A percentile compares a stretch with the other conserved stretches of the same genome.
Evolutionary conservation across 192 early-diverging fungal species (phyloP).

Genomic region (Allomyces javanicus): DNA sequence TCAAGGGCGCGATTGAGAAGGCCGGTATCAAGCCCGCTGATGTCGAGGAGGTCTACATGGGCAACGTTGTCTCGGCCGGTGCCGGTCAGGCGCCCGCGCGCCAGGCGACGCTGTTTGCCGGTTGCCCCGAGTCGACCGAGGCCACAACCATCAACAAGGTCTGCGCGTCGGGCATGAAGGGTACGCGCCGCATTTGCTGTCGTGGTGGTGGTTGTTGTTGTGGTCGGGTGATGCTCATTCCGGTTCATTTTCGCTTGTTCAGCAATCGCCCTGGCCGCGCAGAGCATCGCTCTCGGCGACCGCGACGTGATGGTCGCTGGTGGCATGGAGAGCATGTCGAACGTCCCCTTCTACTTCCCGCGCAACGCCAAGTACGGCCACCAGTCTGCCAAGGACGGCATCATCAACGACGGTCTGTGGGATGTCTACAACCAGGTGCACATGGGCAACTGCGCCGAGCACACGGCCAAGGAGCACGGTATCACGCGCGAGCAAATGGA

Average conservation of each 20-base stretch:
- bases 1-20: conserved; percentile 61
- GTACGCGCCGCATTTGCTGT: not conserved
- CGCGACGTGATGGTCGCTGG: conserved; percentile 73
- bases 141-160: conserved; percentile 98
- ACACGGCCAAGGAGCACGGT: conserved; percentile 67
- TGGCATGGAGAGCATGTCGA: conserved; percentile 94
- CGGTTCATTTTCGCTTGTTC: not conserved
- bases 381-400: conserved; percentile 55
- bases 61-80: conserved; percentile 78
- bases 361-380: conserved; percentile 60
- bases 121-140: conserved; percentile 58
- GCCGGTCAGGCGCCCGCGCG: conserved; percentile 84
- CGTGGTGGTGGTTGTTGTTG: not conserved
- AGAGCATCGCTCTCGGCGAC: conserved; percentile 56
- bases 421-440: conserved; percentile 88
- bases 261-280: conserved; percentile 70
- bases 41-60: conserved; percentile 88
- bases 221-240: no score
- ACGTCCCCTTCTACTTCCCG: conserved; percentile 58
- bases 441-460: conserved; percentile 56
- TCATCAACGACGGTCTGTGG: conserved; percentile 90
- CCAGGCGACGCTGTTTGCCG: conserved; percentile 72
- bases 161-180: conserved; percentile 96
- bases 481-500: conserved; percentile 84
- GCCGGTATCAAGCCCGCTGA: conserved; percentile 61